A percentile compares a stretch with the other conserved stretches of the same genome.
Conservation (phyloP, 2,329 filamentous ascomycete species). For the Diaporthe sp. region DNA sequence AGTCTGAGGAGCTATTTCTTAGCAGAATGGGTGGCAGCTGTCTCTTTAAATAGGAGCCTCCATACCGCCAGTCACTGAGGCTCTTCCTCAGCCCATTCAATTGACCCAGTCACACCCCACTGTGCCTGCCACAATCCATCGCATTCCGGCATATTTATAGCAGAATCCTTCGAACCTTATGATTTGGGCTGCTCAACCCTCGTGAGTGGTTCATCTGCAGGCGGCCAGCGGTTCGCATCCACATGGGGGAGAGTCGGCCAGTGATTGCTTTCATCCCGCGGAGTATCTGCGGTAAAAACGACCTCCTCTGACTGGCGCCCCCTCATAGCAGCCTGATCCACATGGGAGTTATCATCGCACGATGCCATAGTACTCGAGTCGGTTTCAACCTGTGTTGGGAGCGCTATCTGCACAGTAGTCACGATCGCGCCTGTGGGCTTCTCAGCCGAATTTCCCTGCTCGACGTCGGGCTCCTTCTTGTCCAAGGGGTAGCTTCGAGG, state of each 20-base stretch:
- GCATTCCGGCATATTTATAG: not conserved
- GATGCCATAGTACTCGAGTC: not conserved
- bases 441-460: not conserved
- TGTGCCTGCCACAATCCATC: too few species aligned
- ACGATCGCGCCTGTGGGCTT: not conserved
- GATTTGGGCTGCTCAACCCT: too few species aligned
- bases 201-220: not conserved
- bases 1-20: too few species aligned
- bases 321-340: not conserved
- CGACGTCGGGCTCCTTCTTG: not conserved
- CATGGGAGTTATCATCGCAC: not conserved
- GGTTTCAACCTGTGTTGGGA: not conserved
- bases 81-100: too few species aligned
- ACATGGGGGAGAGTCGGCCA: not conserved
- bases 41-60: too few species aligned
- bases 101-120: too few species aligned
- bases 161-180: not conserved
- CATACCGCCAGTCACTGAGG: too few species aligned
- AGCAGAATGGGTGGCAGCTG: too few species aligned
- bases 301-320: not conserved
- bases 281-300: not conserved
- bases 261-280: not conserved
- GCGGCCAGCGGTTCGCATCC: not conserved
- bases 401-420: not conserved
- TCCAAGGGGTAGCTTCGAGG: slow-evolving; percentile 2